Evolutionary conservation across 192 early-diverging fungal species (phyloP), one percentile per base, ranked within the genome.

Genomic region (Tieghemiomyces parasiticus): DNA sequence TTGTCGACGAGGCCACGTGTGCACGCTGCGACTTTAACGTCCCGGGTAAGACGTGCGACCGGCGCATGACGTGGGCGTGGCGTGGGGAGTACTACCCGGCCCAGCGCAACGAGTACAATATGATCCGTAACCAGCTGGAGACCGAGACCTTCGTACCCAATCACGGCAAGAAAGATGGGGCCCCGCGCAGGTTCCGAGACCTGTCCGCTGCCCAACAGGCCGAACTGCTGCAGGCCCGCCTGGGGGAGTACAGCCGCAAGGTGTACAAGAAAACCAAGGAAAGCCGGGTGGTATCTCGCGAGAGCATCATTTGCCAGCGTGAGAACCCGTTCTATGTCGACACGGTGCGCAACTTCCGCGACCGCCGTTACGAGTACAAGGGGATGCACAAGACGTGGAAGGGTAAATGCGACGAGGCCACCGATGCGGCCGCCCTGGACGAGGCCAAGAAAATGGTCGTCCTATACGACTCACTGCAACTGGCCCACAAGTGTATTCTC

Each of bases 311-410:
- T 35, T 99, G 96, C 72, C 96, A 99, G 70, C 70, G 96, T 31
- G 96, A 99, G 63, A 90, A 97, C 60, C 90, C 96, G 20, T 99
- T 99, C 68, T 99, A 99, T 63, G 83, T 99, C 49, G 86, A 99
- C 54, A 99, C 96, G 14, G 96, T 99, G 52, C 75, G 89, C 35
- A 85, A 79, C 38, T 99, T 99, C 67, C 90, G 96, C 66, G 96
- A 99, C 73, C 87, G 92, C 30, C 83, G 96, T 14, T 99, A 99
- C 64, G 91, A 93, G 62, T 99, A 99, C 76, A 99, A 99, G 66
- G 88, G 86, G 20, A 60, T 92, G 48, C 82, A 86, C 46, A 99
- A 99, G 71, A 84, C 74, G 46, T 91, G 87, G 83, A 99, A 99
- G 69, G 81, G 81, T 47, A 85, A 86, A 44, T 65, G 87, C 20